These are phyloP conservation scores for Naganishia vishniacii DNA, from an alignment of 768 basidiomycete genomes.

Conservation along the genomic window DNA sequence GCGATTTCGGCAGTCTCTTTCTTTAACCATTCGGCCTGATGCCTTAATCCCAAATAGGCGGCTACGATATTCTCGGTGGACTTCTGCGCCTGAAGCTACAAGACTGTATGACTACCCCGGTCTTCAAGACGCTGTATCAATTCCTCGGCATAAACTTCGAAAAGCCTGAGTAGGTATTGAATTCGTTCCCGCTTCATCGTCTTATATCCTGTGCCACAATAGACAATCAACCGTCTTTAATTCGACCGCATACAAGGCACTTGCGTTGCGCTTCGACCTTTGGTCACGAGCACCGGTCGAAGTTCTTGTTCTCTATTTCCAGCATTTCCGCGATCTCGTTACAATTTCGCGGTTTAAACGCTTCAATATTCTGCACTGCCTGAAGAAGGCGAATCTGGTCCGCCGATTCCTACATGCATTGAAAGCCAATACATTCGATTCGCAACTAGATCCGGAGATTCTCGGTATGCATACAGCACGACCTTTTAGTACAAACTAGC, in stretches of 20 bases:
- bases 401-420: constrained; percentile 74
- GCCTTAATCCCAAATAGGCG: no score
- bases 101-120: constrained; percentile 67
- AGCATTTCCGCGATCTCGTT: constrained; percentile 73
- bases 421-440: constrained; percentile 69
- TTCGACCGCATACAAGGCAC: constrained; percentile 68
- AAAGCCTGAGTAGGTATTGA: constrained; percentile 68
- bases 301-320: constrained; percentile 71
- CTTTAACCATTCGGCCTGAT: no score
- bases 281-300: constrained; percentile 70
- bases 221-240: constrained; percentile 65
- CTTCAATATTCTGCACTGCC: constrained; percentile 71
- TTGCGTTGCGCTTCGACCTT: constrained; percentile 83
- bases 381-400: constrained; percentile 66
- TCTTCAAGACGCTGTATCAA: constrained; percentile 76
- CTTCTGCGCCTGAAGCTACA: constrained; percentile 65
- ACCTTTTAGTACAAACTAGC: no score
- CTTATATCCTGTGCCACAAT: constrained; percentile 39
- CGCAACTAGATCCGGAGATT: constrained; percentile 60
- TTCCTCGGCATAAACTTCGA: constrained; percentile 80
- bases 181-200: background rate
- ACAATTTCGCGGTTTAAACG: constrained; percentile 64
- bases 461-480: constrained; percentile 43
- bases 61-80: constrained; percentile 77
- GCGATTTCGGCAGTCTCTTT: background rate